Conservation (phyloP, 1,284 basidiomycete genomes). For the Cryptococcus jaspeensis region DNA sequence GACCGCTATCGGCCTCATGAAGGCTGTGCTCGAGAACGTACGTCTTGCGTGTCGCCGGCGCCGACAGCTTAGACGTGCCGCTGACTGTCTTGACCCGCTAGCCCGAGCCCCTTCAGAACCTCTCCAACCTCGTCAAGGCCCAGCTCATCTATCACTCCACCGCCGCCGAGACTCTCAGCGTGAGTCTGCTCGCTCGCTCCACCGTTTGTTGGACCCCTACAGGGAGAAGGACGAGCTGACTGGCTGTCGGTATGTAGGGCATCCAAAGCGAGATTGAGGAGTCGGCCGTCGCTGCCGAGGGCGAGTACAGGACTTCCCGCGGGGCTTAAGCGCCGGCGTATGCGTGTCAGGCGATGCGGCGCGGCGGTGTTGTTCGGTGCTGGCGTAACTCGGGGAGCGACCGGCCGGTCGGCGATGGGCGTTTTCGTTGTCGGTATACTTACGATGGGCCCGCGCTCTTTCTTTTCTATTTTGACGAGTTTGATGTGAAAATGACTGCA, state of each 20-base stretch:
- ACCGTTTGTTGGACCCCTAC: constrained; percentile 2
- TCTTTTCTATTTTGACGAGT: too few relatives aligned
- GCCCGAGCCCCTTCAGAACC: constrained; percentile 93
- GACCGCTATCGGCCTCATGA: constrained; percentile 96
- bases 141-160: constrained; percentile 79
- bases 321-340: constrained; percentile 32
- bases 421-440: too few relatives aligned
- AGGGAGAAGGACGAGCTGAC: neutral
- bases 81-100: constrained; percentile 39
- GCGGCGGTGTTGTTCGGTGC: too few relatives aligned
- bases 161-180: constrained; percentile 78
- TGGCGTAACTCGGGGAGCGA: too few relatives aligned
- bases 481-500: too few relatives aligned
- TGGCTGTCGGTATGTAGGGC: constrained; percentile 30
- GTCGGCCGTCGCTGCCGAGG: constrained; percentile 81
- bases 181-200: constrained; percentile 22
- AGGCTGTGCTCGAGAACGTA: constrained; percentile 93
- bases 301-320: constrained; percentile 72
- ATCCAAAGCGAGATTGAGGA: constrained; percentile 89
- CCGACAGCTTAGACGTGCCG: neutral
- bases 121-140: constrained; percentile 89
- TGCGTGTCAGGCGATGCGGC: too few relatives aligned
- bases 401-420: too few relatives aligned
- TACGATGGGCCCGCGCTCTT: too few relatives aligned
- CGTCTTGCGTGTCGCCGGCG: constrained; percentile 35